Percentiles rank a stretch among this genome's conserved stretches.
Evolutionary conservation across 768 basidiomycete species (phyloP).

Genomic region (Boletus fagicola): DNA sequence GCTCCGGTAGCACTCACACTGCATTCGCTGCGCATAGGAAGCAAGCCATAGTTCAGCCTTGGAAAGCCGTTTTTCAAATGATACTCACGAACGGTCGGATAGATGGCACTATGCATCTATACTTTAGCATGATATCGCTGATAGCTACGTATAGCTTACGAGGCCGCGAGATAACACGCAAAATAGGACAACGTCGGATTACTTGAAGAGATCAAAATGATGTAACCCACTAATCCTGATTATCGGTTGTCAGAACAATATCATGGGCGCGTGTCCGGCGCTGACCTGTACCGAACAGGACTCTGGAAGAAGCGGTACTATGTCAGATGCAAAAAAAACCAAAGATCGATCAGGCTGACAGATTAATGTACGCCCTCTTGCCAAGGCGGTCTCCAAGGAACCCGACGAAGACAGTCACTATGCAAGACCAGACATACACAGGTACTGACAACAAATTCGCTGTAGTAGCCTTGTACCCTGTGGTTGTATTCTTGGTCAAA

Average conservation of each 20-base stretch:
- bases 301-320: slow-evolving; percentile 13
- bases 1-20: slow-evolving; percentile 38
- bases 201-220: slow-evolving; percentile 60
- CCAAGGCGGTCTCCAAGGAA: slow-evolving; percentile 59
- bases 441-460: slow-evolving; percentile 78
- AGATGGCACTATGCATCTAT: slow-evolving; percentile 37
- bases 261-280: background rate
- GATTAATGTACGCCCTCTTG: slow-evolving; percentile 56
- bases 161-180: slow-evolving; percentile 66
- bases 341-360: slow-evolving; percentile 40
- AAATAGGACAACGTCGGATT: slow-evolving; percentile 69
- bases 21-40: slow-evolving; percentile 41
- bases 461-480: slow-evolving; percentile 59
- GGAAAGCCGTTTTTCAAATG: background rate
- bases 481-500: background rate
- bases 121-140: slow-evolving; percentile 1
- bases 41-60: background rate
- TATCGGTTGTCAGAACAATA: background rate
- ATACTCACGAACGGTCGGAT: slow-evolving; percentile 45
- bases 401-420: slow-evolving; percentile 62
- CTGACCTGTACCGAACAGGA: slow-evolving; percentile 34
- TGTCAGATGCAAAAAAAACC: slow-evolving; percentile 4
- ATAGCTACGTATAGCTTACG: slow-evolving; percentile 42
- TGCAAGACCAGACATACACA: slow-evolving; percentile 70
- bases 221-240: slow-evolving; percentile 55